A percentile compares a stretch with the other conserved stretches of the same genome.
Evolutionary conservation across 148 eudicot species (phyloP).

Genomic region (Rhododendron williamsianum): DNA sequence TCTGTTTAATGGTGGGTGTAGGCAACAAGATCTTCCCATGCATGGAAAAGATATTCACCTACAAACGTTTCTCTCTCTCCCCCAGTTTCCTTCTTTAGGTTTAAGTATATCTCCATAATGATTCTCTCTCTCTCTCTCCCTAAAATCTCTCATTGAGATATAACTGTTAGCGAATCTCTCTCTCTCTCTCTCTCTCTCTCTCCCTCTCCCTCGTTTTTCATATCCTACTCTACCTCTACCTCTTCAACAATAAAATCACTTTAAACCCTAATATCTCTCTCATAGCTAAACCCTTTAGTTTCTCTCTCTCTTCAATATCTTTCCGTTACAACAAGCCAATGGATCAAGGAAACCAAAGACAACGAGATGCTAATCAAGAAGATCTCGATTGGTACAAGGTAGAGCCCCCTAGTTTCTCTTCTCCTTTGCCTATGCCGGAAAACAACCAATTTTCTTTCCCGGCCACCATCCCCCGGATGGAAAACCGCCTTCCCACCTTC

Average conservation of each 20-base stretch:
- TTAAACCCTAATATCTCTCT: slow-evolving; percentile 5
- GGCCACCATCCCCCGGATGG: not conserved
- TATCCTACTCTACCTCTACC: not conserved
- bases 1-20: not conserved
- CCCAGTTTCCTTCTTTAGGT: not conserved
- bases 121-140: not conserved
- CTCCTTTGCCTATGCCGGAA: not conserved
- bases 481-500: not conserved
- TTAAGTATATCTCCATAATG: not conserved
- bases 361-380: not conserved
- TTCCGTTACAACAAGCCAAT: slow-evolving; percentile 1
- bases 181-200: not conserved
- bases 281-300: not conserved
- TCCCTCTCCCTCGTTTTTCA: too few relatives aligned
- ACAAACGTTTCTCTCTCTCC: not conserved
- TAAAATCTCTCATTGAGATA: not conserved
- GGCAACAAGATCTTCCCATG: not conserved
- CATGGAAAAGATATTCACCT: not conserved
- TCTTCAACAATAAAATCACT: not conserved
- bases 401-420: not conserved
- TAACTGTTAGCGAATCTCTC: not conserved
- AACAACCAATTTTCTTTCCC: not conserved
- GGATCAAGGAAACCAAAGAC: not conserved
- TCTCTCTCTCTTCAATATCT: not conserved
- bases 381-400: not conserved